A percentile compares a stretch with the other conserved stretches of the same genome.
Evolutionary conservation across 306 rosid species (phyloP).

Genomic region (Fragaria nilgerrensis): DNA sequence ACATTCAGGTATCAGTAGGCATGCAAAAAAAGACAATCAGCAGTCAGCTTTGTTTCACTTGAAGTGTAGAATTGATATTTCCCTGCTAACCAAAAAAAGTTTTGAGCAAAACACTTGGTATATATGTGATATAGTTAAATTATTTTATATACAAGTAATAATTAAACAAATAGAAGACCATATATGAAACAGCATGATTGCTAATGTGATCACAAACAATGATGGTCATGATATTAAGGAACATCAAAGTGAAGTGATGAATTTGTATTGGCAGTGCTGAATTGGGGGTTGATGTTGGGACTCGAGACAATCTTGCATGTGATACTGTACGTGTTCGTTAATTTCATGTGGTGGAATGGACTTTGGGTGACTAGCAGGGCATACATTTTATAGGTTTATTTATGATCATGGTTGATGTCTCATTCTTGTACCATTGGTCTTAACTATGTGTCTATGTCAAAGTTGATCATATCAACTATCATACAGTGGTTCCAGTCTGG

Average conservation of each 20-base stretch:
- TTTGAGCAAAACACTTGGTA: neutral
- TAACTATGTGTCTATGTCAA: neutral
- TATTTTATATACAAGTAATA: no score
- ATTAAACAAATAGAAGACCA: no score
- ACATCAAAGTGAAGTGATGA: neutral
- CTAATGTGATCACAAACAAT: neutral
- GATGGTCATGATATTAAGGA: neutral
- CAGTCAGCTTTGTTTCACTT: neutral
- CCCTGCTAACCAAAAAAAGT: neutral
- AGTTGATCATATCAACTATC: neutral
- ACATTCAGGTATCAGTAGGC: neutral
- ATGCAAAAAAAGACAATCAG: neutral
- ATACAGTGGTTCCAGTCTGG: neutral
- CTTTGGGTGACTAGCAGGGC: no score
- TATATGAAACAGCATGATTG: neutral
- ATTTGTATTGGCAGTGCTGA: neutral
- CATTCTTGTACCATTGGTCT: neutral
- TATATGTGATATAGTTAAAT: neutral
- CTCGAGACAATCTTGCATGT: neutral
- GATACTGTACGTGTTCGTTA: neutral
- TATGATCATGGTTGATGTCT: neutral
- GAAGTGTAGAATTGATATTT: neutral
- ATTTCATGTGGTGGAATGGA: neutral
- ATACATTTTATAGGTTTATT: neutral
- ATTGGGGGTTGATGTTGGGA: neutral